phyloP scores from a whole-genome alignment of 1,284 basidiomycete genomes.

The Tilletia caries region DNA sequence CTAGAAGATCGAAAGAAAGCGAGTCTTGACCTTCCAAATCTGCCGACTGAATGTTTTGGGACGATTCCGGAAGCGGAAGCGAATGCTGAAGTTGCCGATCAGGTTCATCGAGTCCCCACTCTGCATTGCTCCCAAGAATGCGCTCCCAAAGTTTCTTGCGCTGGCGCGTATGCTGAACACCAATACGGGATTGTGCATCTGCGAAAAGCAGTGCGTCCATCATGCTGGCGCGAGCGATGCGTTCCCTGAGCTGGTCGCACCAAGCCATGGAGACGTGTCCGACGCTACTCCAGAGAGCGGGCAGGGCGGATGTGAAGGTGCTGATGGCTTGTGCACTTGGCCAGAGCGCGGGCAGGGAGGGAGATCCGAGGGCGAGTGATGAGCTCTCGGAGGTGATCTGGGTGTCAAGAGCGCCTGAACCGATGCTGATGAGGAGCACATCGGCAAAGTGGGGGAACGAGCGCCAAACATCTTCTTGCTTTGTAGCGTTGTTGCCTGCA shows the following conservation, averaged over 20 bases:
- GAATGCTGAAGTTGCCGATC: not conserved
- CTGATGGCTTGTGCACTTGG: slow-evolving; percentile 53
- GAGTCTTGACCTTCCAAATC: not conserved
- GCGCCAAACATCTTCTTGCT: slow-evolving; percentile 49
- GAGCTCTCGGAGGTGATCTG: slow-evolving; percentile 91
- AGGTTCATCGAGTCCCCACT: not conserved
- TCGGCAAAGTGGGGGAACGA: slow-evolving; percentile 18
- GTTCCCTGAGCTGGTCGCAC: slow-evolving; percentile 94
- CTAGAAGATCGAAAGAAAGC: not conserved
- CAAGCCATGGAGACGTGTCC: slow-evolving; percentile 96
- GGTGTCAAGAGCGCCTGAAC: slow-evolving; percentile 85
- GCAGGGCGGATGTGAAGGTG: slow-evolving; percentile 74
- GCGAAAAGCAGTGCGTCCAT: slow-evolving; percentile 18
- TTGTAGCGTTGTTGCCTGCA: slow-evolving; percentile 38
- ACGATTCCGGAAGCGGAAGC: too few species aligned
- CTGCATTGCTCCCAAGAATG: not conserved
- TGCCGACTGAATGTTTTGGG: not conserved
- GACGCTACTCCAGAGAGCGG: slow-evolving; percentile 88
- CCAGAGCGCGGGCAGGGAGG: slow-evolving; percentile 21
- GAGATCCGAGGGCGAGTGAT: slow-evolving; percentile 60
- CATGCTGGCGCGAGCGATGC: slow-evolving; percentile 62
- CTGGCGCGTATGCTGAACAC: not conserved
- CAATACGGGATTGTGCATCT: not conserved
- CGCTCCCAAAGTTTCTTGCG: not conserved
- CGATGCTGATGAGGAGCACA: slow-evolving; percentile 73